Evolutionary conservation across 192 early-diverging fungal genomes (phyloP).

Genomic region (Chytriomyces sp.): DNA sequence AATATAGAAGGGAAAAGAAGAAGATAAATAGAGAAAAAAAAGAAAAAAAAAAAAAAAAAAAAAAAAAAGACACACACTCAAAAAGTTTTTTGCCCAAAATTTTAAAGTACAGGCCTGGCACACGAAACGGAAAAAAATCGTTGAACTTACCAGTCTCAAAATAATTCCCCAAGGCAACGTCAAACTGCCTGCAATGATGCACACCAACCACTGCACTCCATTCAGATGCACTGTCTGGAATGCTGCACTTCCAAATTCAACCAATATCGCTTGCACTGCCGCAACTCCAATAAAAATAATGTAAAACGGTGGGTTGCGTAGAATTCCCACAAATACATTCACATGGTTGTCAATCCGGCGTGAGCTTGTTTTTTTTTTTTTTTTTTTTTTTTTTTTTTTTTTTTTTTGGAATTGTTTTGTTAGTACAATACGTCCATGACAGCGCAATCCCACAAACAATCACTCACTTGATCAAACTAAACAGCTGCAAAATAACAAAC

Average conservation of each 20-base stretch:
- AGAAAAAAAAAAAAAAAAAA: neutral
- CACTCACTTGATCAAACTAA: slow-evolving; percentile 86
- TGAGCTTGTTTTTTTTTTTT: slow-evolving; percentile 12
- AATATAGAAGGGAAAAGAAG: too few species aligned
- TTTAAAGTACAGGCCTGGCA: neutral
- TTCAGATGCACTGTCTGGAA: slow-evolving; percentile 50
- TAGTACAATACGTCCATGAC: neutral
- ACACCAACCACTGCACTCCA: slow-evolving; percentile 85
- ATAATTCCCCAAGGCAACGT: slow-evolving; percentile 85
- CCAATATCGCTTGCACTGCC: slow-evolving; percentile 45
- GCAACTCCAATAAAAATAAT: slow-evolving; percentile 36
- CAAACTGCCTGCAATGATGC: slow-evolving; percentile 75
- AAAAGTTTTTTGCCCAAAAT: slow-evolving; percentile 1
- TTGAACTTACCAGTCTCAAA: slow-evolving; percentile 71
- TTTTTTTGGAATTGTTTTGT: too few species aligned
- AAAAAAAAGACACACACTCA: neutral
- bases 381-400: too few species aligned
- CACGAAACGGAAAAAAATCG: neutral
- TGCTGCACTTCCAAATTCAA: slow-evolving; percentile 42
- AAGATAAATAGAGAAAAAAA: too few species aligned
- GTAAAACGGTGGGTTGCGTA: slow-evolving; percentile 45
- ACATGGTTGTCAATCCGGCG: slow-evolving; percentile 41
- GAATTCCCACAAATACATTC: slow-evolving; percentile 50
- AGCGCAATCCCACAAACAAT: too few species aligned
- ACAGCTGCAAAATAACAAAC: slow-evolving; percentile 89